These are phyloP conservation scores for Paraphoma chrysanthemicola DNA, from an alignment of 2,329 filamentous ascomycete species.

Conservation along the genomic window DNA sequence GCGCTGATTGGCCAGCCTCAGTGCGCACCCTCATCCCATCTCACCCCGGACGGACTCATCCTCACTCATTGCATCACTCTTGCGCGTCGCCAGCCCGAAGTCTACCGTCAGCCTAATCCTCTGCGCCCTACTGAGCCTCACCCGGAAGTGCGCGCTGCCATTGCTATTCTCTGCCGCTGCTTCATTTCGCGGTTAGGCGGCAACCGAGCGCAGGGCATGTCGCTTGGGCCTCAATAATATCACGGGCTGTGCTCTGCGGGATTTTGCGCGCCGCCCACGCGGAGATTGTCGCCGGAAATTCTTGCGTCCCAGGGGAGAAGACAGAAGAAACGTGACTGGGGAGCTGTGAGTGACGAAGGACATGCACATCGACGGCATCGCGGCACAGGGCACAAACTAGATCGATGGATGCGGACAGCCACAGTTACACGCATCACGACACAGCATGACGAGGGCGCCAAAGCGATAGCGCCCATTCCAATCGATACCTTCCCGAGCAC, in stretches of 20 bases:
- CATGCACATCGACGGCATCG: slow-evolving; percentile 14
- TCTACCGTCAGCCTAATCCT: slow-evolving; percentile 17
- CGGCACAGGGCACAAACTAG: slow-evolving; percentile 20
- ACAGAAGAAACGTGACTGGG: neutral
- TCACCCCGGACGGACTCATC: slow-evolving; percentile 23
- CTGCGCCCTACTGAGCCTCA: slow-evolving; percentile 29
- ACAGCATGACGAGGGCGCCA: slow-evolving; percentile 44
- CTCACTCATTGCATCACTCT: slow-evolving; percentile 8
- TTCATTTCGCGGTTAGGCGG: slow-evolving; percentile 26
- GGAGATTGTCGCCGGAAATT: slow-evolving; percentile 12
- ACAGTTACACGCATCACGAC: slow-evolving; percentile 35
- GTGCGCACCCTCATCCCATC: slow-evolving; percentile 14
- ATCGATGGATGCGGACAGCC: slow-evolving; percentile 38
- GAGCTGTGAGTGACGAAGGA: slow-evolving; percentile 3
- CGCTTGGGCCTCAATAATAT: slow-evolving; percentile 39
- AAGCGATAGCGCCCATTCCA: slow-evolving; percentile 35
- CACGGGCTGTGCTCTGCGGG: slow-evolving; percentile 10
- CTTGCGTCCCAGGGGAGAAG: slow-evolving; percentile 1
- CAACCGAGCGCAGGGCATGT: slow-evolving; percentile 24
- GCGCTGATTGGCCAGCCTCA: slow-evolving; percentile 26
- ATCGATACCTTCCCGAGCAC: slow-evolving; percentile 15
- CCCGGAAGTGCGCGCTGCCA: slow-evolving; percentile 1
- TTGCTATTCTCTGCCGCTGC: slow-evolving; percentile 13
- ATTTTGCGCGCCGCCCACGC: slow-evolving; percentile 7
- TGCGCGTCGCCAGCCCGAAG: slow-evolving; percentile 1